These are phyloP conservation scores for Dendrobium huoshanense DNA, from an alignment of 106 monocot genomes.

Conservation along the genomic window DNA sequence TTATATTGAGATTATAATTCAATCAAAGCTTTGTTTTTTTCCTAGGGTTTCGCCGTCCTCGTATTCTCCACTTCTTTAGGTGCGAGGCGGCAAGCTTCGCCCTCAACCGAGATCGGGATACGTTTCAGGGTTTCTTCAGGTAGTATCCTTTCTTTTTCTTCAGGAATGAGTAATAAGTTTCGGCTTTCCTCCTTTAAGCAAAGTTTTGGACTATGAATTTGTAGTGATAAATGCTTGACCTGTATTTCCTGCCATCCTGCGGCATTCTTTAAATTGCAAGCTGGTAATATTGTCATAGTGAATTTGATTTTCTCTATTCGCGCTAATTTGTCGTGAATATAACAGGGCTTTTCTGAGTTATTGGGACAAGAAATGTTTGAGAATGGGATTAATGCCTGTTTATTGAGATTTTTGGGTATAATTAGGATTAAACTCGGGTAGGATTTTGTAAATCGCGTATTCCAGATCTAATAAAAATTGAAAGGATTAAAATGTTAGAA, in stretches of 20 bases:
- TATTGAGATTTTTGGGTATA: no score
- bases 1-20: no score
- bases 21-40: background rate
- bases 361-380: no score
- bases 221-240: background rate
- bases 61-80: background rate
- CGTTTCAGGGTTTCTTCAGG: background rate
- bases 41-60: background rate
- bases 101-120: background rate
- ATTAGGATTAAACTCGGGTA: no score
- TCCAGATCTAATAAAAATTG: no score
- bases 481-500: no score
- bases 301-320: background rate
- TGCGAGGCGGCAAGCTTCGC: background rate
- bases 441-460: no score
- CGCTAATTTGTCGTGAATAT: background rate
- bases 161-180: background rate
- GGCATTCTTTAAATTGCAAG: background rate
- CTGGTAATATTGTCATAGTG: background rate
- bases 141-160: background rate
- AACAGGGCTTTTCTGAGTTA: background rate
- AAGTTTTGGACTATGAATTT: background rate
- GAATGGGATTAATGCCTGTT: no score
- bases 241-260: background rate
- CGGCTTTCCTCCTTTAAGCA: background rate